Evolutionary conservation across 495 filamentous ascomycete species (phyloP).

Genomic region (Xylaria flabelliformis): DNA sequence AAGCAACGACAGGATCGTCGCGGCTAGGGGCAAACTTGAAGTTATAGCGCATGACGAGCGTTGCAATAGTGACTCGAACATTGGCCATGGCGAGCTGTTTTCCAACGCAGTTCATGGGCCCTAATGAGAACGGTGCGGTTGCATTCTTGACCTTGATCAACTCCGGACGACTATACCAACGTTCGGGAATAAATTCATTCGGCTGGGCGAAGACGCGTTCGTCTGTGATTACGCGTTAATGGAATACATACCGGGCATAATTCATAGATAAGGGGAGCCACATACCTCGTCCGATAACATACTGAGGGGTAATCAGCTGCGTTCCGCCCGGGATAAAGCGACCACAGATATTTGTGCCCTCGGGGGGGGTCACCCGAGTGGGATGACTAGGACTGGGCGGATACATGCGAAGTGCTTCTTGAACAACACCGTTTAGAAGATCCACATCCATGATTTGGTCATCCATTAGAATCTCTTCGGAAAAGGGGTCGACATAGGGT

Average conservation of each 20-base stretch:
- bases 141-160: neutral
- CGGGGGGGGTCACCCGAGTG: neutral
- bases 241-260: neutral
- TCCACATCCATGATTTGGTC: neutral
- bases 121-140: neutral
- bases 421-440: neutral
- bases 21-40: neutral
- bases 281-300: conserved; percentile 5
- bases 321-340: neutral
- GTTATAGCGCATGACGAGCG: conserved; percentile 2
- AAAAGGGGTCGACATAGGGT: conserved; percentile 6
- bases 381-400: neutral
- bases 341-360: neutral
- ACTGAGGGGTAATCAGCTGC: neutral
- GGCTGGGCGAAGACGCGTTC: neutral
- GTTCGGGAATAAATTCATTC: neutral
- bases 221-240: neutral
- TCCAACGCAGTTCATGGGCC: neutral
- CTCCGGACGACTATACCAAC: neutral
- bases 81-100: neutral
- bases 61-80: conserved; percentile 1
- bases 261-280: neutral
- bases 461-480: neutral
- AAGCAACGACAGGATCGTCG: neutral
- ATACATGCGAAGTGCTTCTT: neutral